Evolutionary conservation across 352 stramenopile genomes (phyloP).

Genomic region (Globisporangium acanthophoron): DNA sequence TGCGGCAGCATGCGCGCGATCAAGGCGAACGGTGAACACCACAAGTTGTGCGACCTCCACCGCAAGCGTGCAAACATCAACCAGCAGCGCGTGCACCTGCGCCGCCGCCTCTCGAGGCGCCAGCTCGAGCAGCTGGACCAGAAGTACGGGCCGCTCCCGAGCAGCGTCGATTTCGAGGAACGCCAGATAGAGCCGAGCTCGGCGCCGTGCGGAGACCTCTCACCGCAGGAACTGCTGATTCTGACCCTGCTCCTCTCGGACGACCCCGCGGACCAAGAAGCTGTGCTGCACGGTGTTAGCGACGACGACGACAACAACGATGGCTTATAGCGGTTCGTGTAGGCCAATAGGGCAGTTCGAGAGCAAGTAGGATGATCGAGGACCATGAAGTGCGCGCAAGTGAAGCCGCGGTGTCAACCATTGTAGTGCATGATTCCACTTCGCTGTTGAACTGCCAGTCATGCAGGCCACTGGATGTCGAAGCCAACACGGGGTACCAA

Average conservation of each 20-base stretch:
- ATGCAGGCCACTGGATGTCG: no score
- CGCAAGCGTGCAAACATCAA: conserved; percentile 21
- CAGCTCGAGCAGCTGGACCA: conserved; percentile 14
- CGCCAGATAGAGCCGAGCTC: conserved; percentile 12
- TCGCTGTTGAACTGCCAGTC: no score
- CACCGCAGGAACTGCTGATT: conserved; percentile 8
- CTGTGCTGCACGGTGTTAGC: neutral
- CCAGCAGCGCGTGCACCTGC: conserved; percentile 15
- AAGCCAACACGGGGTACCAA: no score
- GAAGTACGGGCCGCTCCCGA: conserved; percentile 11
- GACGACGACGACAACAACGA: conserved; percentile 5
- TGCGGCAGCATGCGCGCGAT: conserved; percentile 32
- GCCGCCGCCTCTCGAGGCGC: conserved; percentile 9
- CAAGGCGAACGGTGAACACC: conserved; percentile 25
- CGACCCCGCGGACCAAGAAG: conserved; percentile 4
- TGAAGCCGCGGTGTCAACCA: neutral
- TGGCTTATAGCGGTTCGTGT: neutral
- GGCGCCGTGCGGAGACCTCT: conserved; percentile 11
- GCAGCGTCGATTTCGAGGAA: neutral
- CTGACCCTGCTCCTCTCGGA: conserved; percentile 12
- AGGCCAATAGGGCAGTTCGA: no score
- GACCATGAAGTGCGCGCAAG: neutral
- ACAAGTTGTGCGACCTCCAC: conserved; percentile 25
- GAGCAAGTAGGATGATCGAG: no score
- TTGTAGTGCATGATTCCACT: no score